Conservation (phyloP, 2,329 filamentous ascomycete genomes). For the Metarhizium sp. region DNA sequence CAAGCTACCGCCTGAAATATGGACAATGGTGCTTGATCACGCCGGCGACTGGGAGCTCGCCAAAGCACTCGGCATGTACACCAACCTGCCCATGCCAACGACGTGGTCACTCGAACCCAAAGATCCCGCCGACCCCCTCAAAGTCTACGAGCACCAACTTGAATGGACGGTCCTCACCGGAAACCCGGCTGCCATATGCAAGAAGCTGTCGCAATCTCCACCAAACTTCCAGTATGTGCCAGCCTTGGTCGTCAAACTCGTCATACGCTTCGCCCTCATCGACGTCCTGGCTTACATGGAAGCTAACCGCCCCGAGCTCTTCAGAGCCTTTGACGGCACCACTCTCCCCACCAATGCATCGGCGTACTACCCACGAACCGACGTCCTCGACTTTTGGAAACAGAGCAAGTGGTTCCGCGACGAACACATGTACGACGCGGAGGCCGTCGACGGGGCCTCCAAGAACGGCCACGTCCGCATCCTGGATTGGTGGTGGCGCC, state of each 20-base stretch:
- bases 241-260: constrained; percentile 72
- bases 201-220: constrained; percentile 61
- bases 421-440: constrained; percentile 69
- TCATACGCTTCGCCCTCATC: constrained; percentile 83
- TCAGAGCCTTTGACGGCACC: constrained; percentile 78
- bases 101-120: constrained; percentile 59
- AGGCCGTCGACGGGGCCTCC: constrained; percentile 81
- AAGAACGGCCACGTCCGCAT: constrained; percentile 77
- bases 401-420: constrained; percentile 73
- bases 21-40: constrained; percentile 78
- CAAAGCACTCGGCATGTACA: constrained; percentile 70
- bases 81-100: constrained; percentile 60
- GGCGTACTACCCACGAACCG: constrained; percentile 71
- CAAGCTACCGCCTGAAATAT: constrained; percentile 72
- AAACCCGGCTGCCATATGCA: constrained; percentile 60
- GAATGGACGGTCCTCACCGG: constrained; percentile 78
- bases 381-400: constrained; percentile 87
- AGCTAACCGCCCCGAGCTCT: constrained; percentile 57
- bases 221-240: constrained; percentile 64
- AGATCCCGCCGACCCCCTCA: constrained; percentile 52
- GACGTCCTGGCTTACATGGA: constrained; percentile 64
- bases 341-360: constrained; percentile 84
- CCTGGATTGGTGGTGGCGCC: constrained; percentile 85
- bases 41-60: constrained; percentile 88
- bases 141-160: constrained; percentile 66